Conservation (phyloP, 169 alveolate genomes). For the Eimeria tenella region DNA sequence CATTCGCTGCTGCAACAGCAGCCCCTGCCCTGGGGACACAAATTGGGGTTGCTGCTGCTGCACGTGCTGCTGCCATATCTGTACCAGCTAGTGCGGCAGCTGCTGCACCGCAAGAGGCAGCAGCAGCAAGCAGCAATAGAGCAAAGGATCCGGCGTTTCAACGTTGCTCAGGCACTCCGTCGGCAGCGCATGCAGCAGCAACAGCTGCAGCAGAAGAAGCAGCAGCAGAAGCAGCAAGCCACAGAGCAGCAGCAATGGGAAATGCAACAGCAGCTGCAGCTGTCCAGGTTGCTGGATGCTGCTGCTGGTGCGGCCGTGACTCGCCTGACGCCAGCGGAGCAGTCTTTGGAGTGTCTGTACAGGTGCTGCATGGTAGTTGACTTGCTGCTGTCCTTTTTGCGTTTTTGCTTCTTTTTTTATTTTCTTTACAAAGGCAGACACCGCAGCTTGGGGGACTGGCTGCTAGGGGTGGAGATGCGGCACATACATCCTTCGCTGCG, state of each 20-base stretch:
- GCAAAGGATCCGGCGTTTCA: conserved; percentile 56
- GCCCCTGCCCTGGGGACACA: conserved; percentile 45
- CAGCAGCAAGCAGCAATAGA: conserved; percentile 54
- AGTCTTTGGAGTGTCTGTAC: background rate
- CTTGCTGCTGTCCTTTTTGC: background rate
- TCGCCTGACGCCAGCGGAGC: conserved; percentile 25
- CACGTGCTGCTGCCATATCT: conserved; percentile 40
- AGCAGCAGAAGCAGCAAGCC: background rate
- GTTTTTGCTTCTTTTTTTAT: background rate
- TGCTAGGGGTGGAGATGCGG: conserved; percentile 57
- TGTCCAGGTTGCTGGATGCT: background rate
- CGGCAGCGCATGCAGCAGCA: conserved; percentile 28
- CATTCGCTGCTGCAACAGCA: conserved; percentile 43
- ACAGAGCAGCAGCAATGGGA: conserved; percentile 3
- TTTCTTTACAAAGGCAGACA: conserved; percentile 43
- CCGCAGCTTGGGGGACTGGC: conserved; percentile 65
- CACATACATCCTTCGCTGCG: conserved; percentile 67
- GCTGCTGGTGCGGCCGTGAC: conserved; percentile 30
- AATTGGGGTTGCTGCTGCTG: conserved; percentile 42
- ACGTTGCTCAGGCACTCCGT: conserved; percentile 43
- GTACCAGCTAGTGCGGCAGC: conserved; percentile 54
- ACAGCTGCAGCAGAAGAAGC: conserved; percentile 3
- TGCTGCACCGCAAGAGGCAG: conserved; percentile 49
- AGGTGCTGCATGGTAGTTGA: background rate
- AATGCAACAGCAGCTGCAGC: conserved; percentile 24